Percentiles rank a stretch among this genome's conserved stretches.
Evolutionary conservation across 257 asterid genomes (phyloP).

Genomic region (Lavandula angustifolia): DNA sequence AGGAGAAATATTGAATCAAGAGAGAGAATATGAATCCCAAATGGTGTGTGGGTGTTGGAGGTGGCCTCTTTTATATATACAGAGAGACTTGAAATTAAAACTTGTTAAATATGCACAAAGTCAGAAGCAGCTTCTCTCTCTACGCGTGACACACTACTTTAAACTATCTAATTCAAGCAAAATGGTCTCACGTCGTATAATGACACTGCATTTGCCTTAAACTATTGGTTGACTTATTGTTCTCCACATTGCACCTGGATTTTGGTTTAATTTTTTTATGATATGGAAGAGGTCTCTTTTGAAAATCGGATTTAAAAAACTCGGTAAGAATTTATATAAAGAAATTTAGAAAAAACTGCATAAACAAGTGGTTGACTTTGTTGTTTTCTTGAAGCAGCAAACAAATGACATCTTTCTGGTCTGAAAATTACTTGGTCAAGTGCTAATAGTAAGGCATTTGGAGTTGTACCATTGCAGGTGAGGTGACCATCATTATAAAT

Average conservation of each 20-base stretch:
- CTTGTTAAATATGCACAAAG: constrained; percentile 20
- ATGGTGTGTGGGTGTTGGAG: constrained; percentile 12
- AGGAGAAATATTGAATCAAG: not conserved
- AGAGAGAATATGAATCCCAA: constrained; percentile 6
- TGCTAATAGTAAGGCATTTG: no score
- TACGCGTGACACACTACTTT: constrained; percentile 15
- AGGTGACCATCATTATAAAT: no score
- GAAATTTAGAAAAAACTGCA: no score
- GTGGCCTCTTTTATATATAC: constrained; percentile 5
- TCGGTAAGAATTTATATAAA: no score
- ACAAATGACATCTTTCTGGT: no score
- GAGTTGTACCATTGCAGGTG: no score
- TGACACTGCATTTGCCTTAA: constrained; percentile 26
- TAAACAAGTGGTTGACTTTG: no score
- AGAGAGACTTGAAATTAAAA: constrained; percentile 15
- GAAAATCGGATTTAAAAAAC: no score
- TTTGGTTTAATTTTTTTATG: not conserved
- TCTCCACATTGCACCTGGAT: constrained; percentile 2
- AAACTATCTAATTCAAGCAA: not conserved
- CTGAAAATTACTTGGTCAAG: no score
- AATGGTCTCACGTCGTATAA: constrained; percentile 18
- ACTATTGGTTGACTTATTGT: constrained; percentile 30
- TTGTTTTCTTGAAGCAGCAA: no score
- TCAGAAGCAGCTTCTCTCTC: constrained; percentile 8
- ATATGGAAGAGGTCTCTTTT: no score